Evolutionary conservation across 768 basidiomycete genomes (phyloP), one percentile per base, ranked within the genome.

Genomic region (Boletus insuetus): DNA sequence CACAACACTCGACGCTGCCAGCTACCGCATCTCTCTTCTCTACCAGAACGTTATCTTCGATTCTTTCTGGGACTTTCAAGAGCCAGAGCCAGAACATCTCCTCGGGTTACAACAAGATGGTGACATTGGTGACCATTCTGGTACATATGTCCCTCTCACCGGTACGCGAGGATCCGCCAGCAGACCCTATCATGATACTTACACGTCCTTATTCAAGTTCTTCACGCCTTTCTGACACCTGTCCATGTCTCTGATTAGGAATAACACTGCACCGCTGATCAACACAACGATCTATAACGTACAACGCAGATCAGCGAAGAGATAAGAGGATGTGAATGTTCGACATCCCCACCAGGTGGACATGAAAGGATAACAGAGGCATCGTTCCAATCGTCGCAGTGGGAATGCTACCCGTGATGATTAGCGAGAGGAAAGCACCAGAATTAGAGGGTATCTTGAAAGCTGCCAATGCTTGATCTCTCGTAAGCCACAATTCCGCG

Each of bases 351-450:
- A 69, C 64, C 60, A 58, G 20, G 26, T 66, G 64, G 62, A n/a
- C n/a, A n/a, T n/a, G n/a, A n/a, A n/a, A n/a, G n/a, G n/a, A 9
- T 38, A 71, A 34, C 26, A 69, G 13, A 26, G 68, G 69, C 7
- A 14, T 14, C 0, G 51, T 58, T n/a, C 37, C 40, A n/a, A 69
- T 66, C 8, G 69, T 64, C 35, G 57, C 52, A 12, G 62, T 61
- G 29, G 72, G 41, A 29, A 71, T 60, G 37, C 64, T 46, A 5
- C 71, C 69, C 67, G 70, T 69, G 42, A 71, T 49, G 49, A 67
- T 32, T 2, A 67, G 65, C 4, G 71, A 70, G 26, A 71, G 53
- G 3, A 61, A 20, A 5, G 7, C 12, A 19, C 63, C 71, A 6
- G 58, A 49, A 14, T 56, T 56, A 6, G 54, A n/a, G 2, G 70